Conservation (phyloP, 2,329 filamentous ascomycete species). For the Stachybotrys chartarum region DNA sequence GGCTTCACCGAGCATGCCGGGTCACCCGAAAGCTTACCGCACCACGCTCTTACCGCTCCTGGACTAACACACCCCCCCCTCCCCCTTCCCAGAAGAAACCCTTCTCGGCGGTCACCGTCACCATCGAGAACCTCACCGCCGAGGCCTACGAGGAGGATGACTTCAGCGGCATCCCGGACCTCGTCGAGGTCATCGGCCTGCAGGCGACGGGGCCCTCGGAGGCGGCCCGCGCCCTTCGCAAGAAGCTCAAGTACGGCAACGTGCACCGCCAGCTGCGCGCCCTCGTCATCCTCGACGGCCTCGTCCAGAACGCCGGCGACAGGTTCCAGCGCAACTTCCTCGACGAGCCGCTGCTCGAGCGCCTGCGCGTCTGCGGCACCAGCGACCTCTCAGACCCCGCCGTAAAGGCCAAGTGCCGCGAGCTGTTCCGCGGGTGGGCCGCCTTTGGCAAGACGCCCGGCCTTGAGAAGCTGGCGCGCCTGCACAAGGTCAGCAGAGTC, state of each 20-base stretch:
- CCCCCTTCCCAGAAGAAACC: slow-evolving; percentile 51
- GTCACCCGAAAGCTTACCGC: too few relatives aligned
- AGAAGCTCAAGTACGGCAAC: slow-evolving; percentile 98
- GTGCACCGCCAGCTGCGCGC: slow-evolving; percentile 88
- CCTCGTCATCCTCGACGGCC: slow-evolving; percentile 79
- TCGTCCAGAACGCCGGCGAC: slow-evolving; percentile 89
- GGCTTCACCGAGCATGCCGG: not conserved
- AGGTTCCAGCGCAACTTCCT: slow-evolving; percentile 82
- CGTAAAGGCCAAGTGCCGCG: slow-evolving; percentile 82
- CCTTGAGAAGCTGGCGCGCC: slow-evolving; percentile 68
- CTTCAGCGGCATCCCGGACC: slow-evolving; percentile 81
- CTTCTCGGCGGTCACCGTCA: slow-evolving; percentile 88
- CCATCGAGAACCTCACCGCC: slow-evolving; percentile 82
- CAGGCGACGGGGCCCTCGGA: slow-evolving; percentile 82
- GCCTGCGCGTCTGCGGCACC: slow-evolving; percentile 78
- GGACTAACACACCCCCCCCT: not conserved
- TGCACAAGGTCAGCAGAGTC: slow-evolving; percentile 68
- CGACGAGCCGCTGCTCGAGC: slow-evolving; percentile 86
- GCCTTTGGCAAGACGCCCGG: slow-evolving; percentile 77
- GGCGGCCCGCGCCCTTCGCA: slow-evolving; percentile 84
- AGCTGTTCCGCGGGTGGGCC: slow-evolving; percentile 83
- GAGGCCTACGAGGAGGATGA: slow-evolving; percentile 90
- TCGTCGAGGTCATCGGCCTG: slow-evolving; percentile 89
- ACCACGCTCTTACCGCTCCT: too few relatives aligned
- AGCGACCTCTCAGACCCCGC: slow-evolving; percentile 77